Evolutionary conservation across 208 protist genomes (phyloP), one percentile per base, ranked within the genome.

Genomic region (Leishmania major): DNA sequence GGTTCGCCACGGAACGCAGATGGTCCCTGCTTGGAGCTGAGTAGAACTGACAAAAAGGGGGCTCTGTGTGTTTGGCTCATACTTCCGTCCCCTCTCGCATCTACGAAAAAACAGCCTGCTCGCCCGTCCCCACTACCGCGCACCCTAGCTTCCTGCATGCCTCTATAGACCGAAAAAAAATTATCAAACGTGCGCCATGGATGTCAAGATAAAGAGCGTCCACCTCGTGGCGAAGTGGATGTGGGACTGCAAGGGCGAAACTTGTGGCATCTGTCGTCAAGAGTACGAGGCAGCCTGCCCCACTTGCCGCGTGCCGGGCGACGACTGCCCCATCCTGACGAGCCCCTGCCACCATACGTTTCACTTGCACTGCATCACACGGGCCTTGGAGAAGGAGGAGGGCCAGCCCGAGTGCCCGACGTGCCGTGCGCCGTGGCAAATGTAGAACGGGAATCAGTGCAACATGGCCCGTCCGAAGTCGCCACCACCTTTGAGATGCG

Each of bases 351-450:
- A 98, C 75, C 99, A 99, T 89, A 99, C 98, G 13, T 99, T 99
- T 93, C 99, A 99, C 90, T 98, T 99, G 81, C 99, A 99, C 88
- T 99, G 99, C 90, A 99, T 99, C 84, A 99, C 99, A 11, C 88
- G 96, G 35, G 99, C 99, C 94, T 62, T 90, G 17, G 84, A 88
- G 40, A 88, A 88, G 45, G 91, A 95, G 49, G 88, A 87, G 35
- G 90, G 87, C 11, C 87, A 88, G 75, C 77, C 87, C n/a, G 80
- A 81, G 43, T 98, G 95, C 73, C 95, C 95, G 10, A 96, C 95
- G 80, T 98, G 95, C 75, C 90, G 95, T 25, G 85, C 90, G 81
- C 81, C 90, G 55, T 98, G 95, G 95, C 89, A 96, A 59, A 93
- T 93, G 40, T 93, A 74, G 70, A 53, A 74, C 19, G n/a, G 22